Percentiles rank a stretch among this genome's conserved stretches.
phyloP scores from a whole-genome alignment of 23 red algal species.

The Gracilaria vermiculophylla region DNA sequence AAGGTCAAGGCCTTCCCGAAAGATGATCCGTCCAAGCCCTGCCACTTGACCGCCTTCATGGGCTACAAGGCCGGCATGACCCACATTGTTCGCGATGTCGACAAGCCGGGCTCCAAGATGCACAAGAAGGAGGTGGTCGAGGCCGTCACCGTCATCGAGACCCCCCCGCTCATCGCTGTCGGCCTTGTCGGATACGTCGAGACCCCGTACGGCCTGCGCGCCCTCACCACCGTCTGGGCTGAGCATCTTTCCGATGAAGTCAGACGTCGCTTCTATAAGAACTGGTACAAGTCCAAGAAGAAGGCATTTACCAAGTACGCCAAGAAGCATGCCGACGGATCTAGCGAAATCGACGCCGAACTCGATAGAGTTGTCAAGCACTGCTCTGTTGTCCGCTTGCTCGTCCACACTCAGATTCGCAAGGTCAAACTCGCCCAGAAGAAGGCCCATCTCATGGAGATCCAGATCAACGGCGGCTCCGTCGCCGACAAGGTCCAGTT shows the following conservation, averaged over 20 bases:
- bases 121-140: constrained; percentile 99
- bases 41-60: constrained; percentile 92
- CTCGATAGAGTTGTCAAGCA: constrained; percentile 86
- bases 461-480: constrained; percentile 98
- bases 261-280: constrained; percentile 97
- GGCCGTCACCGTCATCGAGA: constrained; percentile 91
- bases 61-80: constrained; percentile 99
- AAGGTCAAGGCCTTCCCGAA: constrained; percentile 95
- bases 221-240: constrained; percentile 95
- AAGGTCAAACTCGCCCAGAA: constrained; percentile 95
- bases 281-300: constrained; percentile 99
- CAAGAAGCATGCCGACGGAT: constrained; percentile 87
- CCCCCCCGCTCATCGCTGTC: constrained; percentile 88
- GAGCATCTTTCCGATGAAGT: constrained; percentile 98
- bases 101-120: constrained; percentile 96
- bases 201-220: constrained; percentile 93
- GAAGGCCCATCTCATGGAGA: constrained; percentile 95
- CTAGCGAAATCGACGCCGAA: constrained; percentile 70
- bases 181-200: constrained; percentile 97
- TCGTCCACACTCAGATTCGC: constrained; percentile 97
- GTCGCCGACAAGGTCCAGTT: constrained; percentile 92
- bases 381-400: constrained; percentile 86
- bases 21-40: constrained; percentile 92
- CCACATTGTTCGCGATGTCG: constrained; percentile 94
- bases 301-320: constrained; percentile 99